Base-by-base conservation (phyloP, 2,329 filamentous ascomycete genomes). In the Apiospora marii region DNA sequence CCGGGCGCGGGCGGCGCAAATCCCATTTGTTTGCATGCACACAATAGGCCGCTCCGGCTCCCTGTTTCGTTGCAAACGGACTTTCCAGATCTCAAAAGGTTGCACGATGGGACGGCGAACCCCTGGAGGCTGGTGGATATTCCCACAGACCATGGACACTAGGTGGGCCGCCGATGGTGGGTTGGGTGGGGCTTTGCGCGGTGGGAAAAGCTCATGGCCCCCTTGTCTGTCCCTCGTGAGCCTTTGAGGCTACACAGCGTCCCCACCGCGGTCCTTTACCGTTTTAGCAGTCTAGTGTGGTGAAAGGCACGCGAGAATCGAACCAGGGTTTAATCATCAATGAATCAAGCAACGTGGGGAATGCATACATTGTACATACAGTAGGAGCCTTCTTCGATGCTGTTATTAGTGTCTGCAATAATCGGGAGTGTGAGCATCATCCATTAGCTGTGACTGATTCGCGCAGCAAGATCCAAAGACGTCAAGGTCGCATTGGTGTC, bases 61-160 rank as follows among this genome's bases (percentile, higher is more conserved):
- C 8, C 22, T 41, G 58, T n/a, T 41, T 64, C 58, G 58, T 64
- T n/a, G 58, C 34, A 41, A 64, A 41, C 58, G 58, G 58, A 64
- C 30, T 64, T 64, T 19, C 58, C 34, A 64, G 58, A 64, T 64
- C 58, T 61, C 27, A 22, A 19, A 64, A 22, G 8, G 58, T 64
- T 64, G 58, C 58, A 37, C 58, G 34, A 64, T 37, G 58, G 58
- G 58, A 64, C 58, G 22, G 34, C 58, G 58, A 64, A 64, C 58
- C 34, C 58, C 19, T 41, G 58, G 58, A 19, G 22, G 34, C 53
- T 37, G 19, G 27, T 19, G 16, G 16, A 16, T 64, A 34, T 64
- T 64, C 58, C 51, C 53, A 64, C 53, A 64, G 53, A 19, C 30
- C 30, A 37, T 30, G 53, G 53, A 64, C 53, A 19, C 53, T 37